A percentile compares a stretch with the other conserved stretches of the same genome.
phyloP scores from a whole-genome alignment of 129 eudicot genomes.

The sunflower (Helianthus annuus) region DNA sequence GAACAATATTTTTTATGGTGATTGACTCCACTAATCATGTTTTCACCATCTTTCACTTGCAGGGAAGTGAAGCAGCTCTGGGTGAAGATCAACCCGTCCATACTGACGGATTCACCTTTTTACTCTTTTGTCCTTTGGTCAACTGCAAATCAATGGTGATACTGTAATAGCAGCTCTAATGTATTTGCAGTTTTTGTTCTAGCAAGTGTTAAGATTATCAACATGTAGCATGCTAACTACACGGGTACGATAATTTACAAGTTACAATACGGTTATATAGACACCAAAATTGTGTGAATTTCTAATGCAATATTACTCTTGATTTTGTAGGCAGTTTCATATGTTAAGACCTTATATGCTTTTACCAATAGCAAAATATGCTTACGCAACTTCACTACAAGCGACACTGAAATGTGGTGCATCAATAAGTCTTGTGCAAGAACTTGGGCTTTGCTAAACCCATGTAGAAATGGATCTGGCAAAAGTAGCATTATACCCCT shows the following conservation, averaged over 20 bases:
- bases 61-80: constrained; percentile 92
- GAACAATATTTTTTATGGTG: background rate
- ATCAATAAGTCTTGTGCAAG: constrained; percentile 96
- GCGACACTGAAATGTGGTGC: constrained; percentile 94
- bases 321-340: constrained; percentile 79
- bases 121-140: background rate
- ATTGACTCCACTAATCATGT: background rate
- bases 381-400: constrained; percentile 89
- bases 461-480: constrained; percentile 73
- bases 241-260: background rate
- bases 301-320: background rate
- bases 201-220: background rate
- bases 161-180: background rate
- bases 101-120: background rate
- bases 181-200: background rate
- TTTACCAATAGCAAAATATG: constrained; percentile 91
- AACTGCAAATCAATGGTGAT: no score
- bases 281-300: background rate
- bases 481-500: constrained; percentile 55
- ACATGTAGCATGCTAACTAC: background rate
- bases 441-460: constrained; percentile 94
- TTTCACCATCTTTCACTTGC: constrained; percentile 13
- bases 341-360: constrained; percentile 80
- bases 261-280: no score
- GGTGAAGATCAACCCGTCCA: constrained; percentile 50